A percentile compares a stretch with the other conserved stretches of the same genome.
Conservation (phyloP, 345 rosid genomes). For the Turnera subulata region DNA sequence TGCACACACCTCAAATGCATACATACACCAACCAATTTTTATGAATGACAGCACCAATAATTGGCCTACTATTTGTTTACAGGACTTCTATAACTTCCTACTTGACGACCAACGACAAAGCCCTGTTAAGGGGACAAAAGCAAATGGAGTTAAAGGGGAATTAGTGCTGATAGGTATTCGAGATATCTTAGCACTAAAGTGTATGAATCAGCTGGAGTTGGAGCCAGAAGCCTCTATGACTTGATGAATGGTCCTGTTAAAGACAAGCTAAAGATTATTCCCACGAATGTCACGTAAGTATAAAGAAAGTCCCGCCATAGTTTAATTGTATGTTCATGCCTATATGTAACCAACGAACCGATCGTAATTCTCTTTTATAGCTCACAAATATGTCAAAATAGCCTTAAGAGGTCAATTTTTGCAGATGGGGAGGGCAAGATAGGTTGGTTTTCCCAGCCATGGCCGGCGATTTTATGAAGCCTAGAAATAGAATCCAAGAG, state of each 20-base stretch:
- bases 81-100: conserved; percentile 37
- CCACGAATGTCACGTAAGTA: conserved; percentile 29
- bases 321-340: neutral
- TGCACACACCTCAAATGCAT: too few species aligned
- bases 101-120: conserved; percentile 11
- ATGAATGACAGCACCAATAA: neutral
- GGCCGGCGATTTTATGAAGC: conserved; percentile 40
- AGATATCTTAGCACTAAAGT: conserved; percentile 10
- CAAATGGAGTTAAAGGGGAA: neutral
- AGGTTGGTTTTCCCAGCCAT: conserved; percentile 20
- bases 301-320: neutral
- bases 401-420: too few species aligned
- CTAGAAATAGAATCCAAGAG: conserved; percentile 44
- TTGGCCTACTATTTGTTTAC: neutral
- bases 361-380: neutral
- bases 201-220: neutral
- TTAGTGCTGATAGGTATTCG: neutral
- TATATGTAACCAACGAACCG: neutral
- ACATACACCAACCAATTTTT: neutral
- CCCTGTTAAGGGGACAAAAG: neutral
- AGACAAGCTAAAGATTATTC: conserved; percentile 37
- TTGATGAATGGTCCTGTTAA: conserved; percentile 31
- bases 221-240: conserved; percentile 2
- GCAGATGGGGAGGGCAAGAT: conserved; percentile 30
- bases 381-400: too few species aligned